A percentile compares a stretch with the other conserved stretches of the same genome.
These are phyloP conservation scores for Neurospora intermedia DNA, from an alignment of 495 filamentous ascomycete species.

Conservation along the genomic window DNA sequence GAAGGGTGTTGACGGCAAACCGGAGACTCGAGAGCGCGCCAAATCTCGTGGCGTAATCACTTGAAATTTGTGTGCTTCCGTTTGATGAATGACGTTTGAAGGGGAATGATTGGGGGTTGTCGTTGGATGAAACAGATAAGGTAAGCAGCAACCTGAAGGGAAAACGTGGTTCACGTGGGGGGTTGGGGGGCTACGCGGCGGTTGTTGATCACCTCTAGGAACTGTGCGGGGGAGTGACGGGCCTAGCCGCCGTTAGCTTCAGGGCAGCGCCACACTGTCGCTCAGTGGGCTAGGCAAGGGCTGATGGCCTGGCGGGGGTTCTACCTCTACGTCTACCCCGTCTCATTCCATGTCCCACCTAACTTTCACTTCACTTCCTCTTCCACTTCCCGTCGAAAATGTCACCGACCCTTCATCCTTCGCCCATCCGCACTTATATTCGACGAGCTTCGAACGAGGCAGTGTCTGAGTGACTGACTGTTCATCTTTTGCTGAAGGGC, in stretches of 20 bases:
- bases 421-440: neutral
- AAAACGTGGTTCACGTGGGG: neutral
- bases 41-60: neutral
- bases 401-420: neutral
- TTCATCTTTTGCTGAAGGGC: neutral
- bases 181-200: neutral
- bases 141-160: neutral
- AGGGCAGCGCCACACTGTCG: neutral
- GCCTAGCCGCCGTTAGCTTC: neutral
- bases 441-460: neutral
- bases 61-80: neutral
- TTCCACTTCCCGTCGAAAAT: neutral
- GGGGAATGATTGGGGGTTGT: neutral
- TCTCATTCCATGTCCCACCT: neutral
- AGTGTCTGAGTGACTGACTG: neutral
- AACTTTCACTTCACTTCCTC: neutral
- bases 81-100: neutral
- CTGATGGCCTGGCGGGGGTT: neutral
- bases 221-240: neutral
- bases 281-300: neutral
- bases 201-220: neutral
- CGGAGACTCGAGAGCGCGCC: neutral
- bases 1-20: neutral
- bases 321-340: no score
- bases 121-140: neutral